Evolutionary conservation across 2,329 filamentous ascomycete species (phyloP).

Genomic region (Fusarium duplospermum): DNA sequence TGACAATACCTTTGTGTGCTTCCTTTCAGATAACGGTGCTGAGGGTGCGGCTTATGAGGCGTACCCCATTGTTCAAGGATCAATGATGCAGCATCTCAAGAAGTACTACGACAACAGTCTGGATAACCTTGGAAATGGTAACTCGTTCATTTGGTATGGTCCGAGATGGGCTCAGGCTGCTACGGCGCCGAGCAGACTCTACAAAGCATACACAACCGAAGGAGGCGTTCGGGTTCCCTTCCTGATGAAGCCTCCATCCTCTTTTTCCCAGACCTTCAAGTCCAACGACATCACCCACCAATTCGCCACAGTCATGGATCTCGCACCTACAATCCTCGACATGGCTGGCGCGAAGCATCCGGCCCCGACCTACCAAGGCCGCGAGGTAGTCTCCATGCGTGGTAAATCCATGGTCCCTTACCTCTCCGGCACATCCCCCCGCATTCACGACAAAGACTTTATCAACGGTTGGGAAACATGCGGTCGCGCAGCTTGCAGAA

Average conservation of each 20-base stretch:
- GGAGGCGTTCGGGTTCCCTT: constrained; percentile 65
- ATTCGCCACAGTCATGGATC: constrained; percentile 60
- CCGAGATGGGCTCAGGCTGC: constrained; percentile 46
- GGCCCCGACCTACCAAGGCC: constrained; percentile 52
- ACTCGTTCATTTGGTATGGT: constrained; percentile 35
- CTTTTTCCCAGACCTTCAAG: constrained; percentile 17
- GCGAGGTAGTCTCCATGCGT: constrained; percentile 63
- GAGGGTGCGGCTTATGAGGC: constrained; percentile 62
- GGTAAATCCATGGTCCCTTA: constrained; percentile 59
- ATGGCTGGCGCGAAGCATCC: constrained; percentile 59
- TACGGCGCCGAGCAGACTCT: constrained; percentile 52
- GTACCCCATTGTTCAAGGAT: constrained; percentile 23
- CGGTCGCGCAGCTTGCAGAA: constrained; percentile 63
- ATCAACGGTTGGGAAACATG: constrained; percentile 68
- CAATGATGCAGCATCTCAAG: constrained; percentile 39
- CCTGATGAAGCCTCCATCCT: constrained; percentile 50
- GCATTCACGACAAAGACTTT: constrained; percentile 61
- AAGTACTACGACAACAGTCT: constrained; percentile 33
- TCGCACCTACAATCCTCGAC: constrained; percentile 60
- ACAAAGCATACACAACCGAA: constrained; percentile 57
- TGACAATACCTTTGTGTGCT: constrained; percentile 73
- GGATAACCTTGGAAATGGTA: constrained; percentile 21
- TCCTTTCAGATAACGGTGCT: constrained; percentile 72
- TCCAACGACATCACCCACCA: constrained; percentile 25
- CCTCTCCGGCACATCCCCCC: constrained; percentile 51